Evolutionary conservation across 2,329 filamentous ascomycete species (phyloP).

Genomic region (Stachybotrys echinatus): DNA sequence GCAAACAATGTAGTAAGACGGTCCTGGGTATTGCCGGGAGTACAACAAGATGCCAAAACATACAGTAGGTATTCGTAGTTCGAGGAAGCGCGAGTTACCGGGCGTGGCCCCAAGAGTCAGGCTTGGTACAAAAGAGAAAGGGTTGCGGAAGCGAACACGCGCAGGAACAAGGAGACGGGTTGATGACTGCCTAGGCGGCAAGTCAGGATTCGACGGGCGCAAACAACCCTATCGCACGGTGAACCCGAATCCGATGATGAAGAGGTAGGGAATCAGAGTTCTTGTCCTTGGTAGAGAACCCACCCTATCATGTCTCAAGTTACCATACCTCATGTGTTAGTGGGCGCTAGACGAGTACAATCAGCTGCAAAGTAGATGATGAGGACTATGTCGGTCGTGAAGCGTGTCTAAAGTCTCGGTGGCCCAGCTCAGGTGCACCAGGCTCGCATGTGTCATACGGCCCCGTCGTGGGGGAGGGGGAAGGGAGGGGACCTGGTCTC

Average conservation of each 20-base stretch:
- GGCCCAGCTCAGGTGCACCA: neutral
- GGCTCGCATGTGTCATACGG: neutral
- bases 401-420: neutral
- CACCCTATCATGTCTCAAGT: neutral
- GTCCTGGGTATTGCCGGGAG: too few species aligned
- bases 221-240: neutral
- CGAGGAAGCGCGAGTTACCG: too few species aligned
- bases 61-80: too few species aligned
- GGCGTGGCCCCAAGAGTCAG: too few species aligned
- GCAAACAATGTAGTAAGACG: too few species aligned
- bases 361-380: neutral
- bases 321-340: neutral
- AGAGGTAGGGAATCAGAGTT: neutral
- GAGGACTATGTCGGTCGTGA: too few species aligned
- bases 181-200: too few species aligned
- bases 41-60: too few species aligned
- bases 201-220: too few species aligned
- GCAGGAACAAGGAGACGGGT: too few species aligned
- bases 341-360: neutral
- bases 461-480: neutral
- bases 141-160: too few species aligned
- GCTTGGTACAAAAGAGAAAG: too few species aligned
- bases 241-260: neutral
- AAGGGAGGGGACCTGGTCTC: neutral
- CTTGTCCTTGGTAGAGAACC: neutral